A percentile compares a stretch with the other conserved stretches of the same genome.
These are phyloP conservation scores for Pugionium cornutum DNA, from an alignment of 345 rosid species.

Conservation along the genomic window DNA sequence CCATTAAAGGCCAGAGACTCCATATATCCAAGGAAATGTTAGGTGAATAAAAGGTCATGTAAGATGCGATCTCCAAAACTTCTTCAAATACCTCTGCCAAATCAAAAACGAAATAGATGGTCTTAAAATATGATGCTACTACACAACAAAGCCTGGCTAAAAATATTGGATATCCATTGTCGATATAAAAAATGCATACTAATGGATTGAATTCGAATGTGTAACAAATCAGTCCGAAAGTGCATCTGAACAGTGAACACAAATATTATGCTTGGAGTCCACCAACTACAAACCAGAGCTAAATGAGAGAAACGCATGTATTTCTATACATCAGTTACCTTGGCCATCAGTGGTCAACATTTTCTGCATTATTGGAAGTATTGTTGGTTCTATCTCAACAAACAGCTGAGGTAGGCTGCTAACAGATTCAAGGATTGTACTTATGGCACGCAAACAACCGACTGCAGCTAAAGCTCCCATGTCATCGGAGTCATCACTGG, in stretches of 20 bases:
- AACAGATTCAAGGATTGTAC: constrained; percentile 93
- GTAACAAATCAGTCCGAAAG: not conserved
- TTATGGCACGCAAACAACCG: constrained; percentile 94
- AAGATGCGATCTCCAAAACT: constrained; percentile 96
- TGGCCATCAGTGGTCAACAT: constrained; percentile 98
- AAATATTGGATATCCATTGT: not conserved
- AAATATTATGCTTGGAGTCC: constrained; percentile 13
- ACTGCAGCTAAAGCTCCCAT: constrained; percentile 96
- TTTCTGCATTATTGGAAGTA: constrained; percentile 89
- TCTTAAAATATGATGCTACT: constrained; percentile 24
- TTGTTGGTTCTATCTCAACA: constrained; percentile 79
- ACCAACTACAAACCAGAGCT: constrained; percentile 9
- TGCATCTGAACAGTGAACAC: not conserved
- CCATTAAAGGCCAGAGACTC: constrained; percentile 98
- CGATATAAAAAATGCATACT: not conserved
- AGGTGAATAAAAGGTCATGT: constrained; percentile 97
- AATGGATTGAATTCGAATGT: not conserved
- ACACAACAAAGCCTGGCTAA: constrained; percentile 19
- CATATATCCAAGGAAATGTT: constrained; percentile 91
- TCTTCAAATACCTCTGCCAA: constrained; percentile 97
- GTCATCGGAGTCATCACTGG: constrained; percentile 78
- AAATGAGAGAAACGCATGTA: constrained; percentile 13
- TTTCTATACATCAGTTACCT: constrained; percentile 48
- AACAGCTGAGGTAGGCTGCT: constrained; percentile 90
- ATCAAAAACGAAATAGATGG: constrained; percentile 24